phyloP scores from a whole-genome alignment of 1,139 yeast species.

The Cylindricascospora bacillispora region DNA sequence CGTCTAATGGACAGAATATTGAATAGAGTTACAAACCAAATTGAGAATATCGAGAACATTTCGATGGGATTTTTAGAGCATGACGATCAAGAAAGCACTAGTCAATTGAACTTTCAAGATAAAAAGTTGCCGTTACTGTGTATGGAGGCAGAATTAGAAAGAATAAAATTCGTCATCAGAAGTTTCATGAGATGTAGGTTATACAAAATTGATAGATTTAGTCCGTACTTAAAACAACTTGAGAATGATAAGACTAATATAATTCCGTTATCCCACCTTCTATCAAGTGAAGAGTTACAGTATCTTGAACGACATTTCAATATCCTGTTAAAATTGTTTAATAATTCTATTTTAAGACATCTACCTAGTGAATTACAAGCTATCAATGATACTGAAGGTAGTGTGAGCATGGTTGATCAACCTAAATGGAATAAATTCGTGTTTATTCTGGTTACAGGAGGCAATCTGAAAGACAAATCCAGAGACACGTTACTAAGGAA shows the following conservation, averaged over 20 bases:
- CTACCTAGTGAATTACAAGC: slow-evolving; percentile 59
- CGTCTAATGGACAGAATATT: slow-evolving; percentile 46
- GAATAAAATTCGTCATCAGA: slow-evolving; percentile 69
- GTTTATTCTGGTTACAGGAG: slow-evolving; percentile 43
- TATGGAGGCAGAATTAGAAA: slow-evolving; percentile 82
- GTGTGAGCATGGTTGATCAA: slow-evolving; percentile 61
- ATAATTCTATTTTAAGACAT: slow-evolving; percentile 49
- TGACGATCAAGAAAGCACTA: slow-evolving; percentile 2
- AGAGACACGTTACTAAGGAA: slow-evolving; percentile 19
- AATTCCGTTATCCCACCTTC: slow-evolving; percentile 14
- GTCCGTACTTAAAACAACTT: slow-evolving; percentile 37
- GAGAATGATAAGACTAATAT: slow-evolving; percentile 7
- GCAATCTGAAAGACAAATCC: slow-evolving; percentile 21
- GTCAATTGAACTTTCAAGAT: slow-evolving; percentile 27
- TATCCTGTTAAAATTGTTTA: slow-evolving; percentile 52
- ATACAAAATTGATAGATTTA: slow-evolving; percentile 54
- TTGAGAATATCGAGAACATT: slow-evolving; percentile 54
- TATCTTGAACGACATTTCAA: slow-evolving; percentile 57
- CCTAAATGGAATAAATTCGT: slow-evolving; percentile 73
- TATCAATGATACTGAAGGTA: slow-evolving; percentile 68
- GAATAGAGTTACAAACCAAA: slow-evolving; percentile 49
- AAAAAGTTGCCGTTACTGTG: slow-evolving; percentile 71
- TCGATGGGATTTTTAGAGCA: slow-evolving; percentile 35
- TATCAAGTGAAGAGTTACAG: slow-evolving; percentile 48
- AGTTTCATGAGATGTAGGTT: slow-evolving; percentile 71